phyloP scores from a whole-genome alignment of 2,329 filamentous ascomycete genomes.

The Kalmusia sp. region DNA sequence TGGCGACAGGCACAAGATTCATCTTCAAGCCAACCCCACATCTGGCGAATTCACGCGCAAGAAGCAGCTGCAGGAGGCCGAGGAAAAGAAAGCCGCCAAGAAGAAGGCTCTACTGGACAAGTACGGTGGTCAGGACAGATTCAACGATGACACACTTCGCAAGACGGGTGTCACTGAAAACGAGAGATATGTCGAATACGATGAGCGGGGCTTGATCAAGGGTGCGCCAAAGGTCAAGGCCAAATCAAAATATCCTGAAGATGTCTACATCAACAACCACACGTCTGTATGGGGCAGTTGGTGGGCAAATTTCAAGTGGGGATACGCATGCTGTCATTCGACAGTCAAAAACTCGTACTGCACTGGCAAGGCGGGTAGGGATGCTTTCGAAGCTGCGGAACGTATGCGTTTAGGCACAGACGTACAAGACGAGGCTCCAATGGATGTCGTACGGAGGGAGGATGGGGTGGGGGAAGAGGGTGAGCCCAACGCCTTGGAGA shows the following conservation, averaged over 20 bases:
- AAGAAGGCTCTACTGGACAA: slow-evolving; percentile 78
- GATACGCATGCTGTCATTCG: slow-evolving; percentile 94
- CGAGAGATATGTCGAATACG: slow-evolving; percentile 92
- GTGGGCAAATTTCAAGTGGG: slow-evolving; percentile 97
- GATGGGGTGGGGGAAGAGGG: slow-evolving; percentile 50
- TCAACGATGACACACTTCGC: slow-evolving; percentile 67
- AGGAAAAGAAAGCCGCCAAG: slow-evolving; percentile 71
- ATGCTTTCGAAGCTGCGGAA: slow-evolving; percentile 80
- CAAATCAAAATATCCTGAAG: slow-evolving; percentile 91
- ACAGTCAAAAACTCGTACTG: slow-evolving; percentile 97
- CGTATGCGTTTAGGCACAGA: slow-evolving; percentile 58
- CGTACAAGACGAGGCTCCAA: slow-evolving; percentile 52
- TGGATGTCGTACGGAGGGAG: slow-evolving; percentile 51
- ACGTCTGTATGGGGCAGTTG: slow-evolving; percentile 94
- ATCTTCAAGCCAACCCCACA: slow-evolving; percentile 95
- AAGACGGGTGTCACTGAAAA: slow-evolving; percentile 77
- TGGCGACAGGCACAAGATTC: slow-evolving; percentile 77
- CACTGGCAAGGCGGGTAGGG: slow-evolving; percentile 86
- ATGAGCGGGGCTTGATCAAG: slow-evolving; percentile 88
- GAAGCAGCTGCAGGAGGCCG: slow-evolving; percentile 77
- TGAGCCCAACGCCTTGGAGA: slow-evolving; percentile 53
- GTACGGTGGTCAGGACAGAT: slow-evolving; percentile 75
- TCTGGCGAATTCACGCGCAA: slow-evolving; percentile 85
- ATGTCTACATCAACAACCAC: slow-evolving; percentile 89
- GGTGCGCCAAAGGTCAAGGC: slow-evolving; percentile 77